These are phyloP conservation scores for Acanthamoeba royreba DNA, from an alignment of 208 protist genomes.

Conservation along the genomic window DNA sequence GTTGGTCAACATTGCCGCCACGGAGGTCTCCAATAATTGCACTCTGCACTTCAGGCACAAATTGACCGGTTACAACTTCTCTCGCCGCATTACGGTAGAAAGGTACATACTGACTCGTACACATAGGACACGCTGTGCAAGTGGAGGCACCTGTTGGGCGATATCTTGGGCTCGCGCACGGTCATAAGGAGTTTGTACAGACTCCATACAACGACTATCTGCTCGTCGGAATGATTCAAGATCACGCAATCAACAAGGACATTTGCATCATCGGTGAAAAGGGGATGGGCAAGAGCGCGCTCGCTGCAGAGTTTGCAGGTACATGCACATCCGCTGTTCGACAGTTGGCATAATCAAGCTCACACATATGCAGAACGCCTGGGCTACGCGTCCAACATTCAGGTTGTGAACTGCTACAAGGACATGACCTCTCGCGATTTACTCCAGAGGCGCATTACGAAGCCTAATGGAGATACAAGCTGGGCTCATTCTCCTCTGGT, in stretches of 20 bases:
- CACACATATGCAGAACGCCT: neutral
- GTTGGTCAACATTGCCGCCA: neutral
- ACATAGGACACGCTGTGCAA: neutral
- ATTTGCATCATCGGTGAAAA: conserved; percentile 85
- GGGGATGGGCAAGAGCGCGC: conserved; percentile 88
- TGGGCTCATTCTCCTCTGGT: conserved; percentile 88
- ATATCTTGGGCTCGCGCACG: neutral
- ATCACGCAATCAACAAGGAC: conserved; percentile 77
- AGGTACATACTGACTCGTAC: no score
- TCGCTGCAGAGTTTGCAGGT: conserved; percentile 82
- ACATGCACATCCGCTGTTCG: conserved; percentile 80
- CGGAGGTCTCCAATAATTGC: neutral
- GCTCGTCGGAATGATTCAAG: conserved; percentile 60
- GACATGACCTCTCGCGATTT: conserved; percentile 94
- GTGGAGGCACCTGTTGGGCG: neutral
- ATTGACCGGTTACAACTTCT: no score
- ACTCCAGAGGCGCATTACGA: conserved; percentile 89
- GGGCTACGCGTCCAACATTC: neutral
- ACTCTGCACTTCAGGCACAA: neutral
- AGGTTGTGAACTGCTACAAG: conserved; percentile 84
- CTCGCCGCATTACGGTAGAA: neutral
- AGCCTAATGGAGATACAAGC: conserved; percentile 80
- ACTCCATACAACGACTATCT: conserved; percentile 22
- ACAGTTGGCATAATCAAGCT: neutral
- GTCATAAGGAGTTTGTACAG: neutral